A percentile compares a stretch with the other conserved stretches of the same genome.
Evolutionary conservation across 177 flowering plant species (phyloP).

Genomic region (Tripterygium wilfordii): DNA sequence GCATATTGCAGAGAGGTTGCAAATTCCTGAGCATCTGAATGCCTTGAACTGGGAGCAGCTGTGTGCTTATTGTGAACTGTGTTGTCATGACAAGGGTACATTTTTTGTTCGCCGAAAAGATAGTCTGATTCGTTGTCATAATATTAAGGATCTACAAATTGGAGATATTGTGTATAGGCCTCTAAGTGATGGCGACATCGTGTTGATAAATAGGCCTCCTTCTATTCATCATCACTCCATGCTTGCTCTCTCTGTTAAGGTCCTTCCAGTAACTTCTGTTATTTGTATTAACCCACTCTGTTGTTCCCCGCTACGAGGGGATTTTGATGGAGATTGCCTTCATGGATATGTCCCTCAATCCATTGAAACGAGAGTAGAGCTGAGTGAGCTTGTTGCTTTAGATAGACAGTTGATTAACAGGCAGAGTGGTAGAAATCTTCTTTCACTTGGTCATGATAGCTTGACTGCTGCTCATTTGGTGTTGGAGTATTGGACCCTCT

Average conservation of each 20-base stretch:
- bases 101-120: constrained; percentile 45
- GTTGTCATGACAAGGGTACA: constrained; percentile 45
- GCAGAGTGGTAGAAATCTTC: constrained; percentile 73
- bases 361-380: constrained; percentile 65
- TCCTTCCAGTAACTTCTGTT: constrained; percentile 60
- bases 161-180: constrained; percentile 65
- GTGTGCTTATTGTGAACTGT: constrained; percentile 21
- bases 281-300: constrained; percentile 75
- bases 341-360: constrained; percentile 93
- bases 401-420: constrained; percentile 57
- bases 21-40: constrained; percentile 53
- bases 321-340: constrained; percentile 96
- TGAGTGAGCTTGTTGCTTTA: constrained; percentile 68
- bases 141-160: constrained; percentile 23
- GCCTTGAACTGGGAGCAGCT: constrained; percentile 51
- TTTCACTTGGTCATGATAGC: constrained; percentile 83
- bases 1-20: constrained; percentile 58
- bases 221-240: constrained; percentile 88
- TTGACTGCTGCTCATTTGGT: constrained; percentile 66
- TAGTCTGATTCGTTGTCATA: constrained; percentile 17
- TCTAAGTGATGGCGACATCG: constrained; percentile 71
- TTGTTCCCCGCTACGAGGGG: constrained; percentile 83
- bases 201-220: constrained; percentile 88
- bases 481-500: constrained; percentile 34
- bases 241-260: constrained; percentile 59